Evolutionary conservation across 1,139 yeast species (phyloP).

Genomic region (Ashbya aceris): DNA sequence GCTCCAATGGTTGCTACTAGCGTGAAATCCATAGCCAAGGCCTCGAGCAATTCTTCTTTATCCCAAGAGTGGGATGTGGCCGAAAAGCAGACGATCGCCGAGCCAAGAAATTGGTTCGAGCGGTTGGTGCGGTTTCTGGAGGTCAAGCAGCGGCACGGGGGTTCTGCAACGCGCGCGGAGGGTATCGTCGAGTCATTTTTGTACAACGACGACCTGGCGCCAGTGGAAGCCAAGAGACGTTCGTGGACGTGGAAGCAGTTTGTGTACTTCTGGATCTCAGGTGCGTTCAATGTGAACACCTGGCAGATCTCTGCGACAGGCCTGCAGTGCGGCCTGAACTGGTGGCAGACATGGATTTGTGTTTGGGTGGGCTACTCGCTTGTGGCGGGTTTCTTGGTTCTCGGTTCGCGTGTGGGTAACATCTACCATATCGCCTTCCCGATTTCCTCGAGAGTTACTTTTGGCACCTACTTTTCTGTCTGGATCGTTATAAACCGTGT

Average conservation of each 20-base stretch:
- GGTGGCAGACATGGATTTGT: conserved; percentile 87
- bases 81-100: no score
- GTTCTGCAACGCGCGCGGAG: conserved; percentile 9
- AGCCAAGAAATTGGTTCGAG: not conserved
- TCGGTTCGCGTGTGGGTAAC: conserved; percentile 64
- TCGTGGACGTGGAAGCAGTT: conserved; percentile 75
- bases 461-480: conserved; percentile 68
- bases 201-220: conserved; percentile 63
- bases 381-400: conserved; percentile 52
- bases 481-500: conserved; percentile 77
- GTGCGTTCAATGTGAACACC: conserved; percentile 76
- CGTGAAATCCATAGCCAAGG: no score
- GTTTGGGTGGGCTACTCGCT: conserved; percentile 69
- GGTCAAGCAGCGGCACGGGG: conserved; percentile 10
- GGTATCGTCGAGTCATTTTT: conserved; percentile 42
- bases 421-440: conserved; percentile 72
- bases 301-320: conserved; percentile 90
- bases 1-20: no score
- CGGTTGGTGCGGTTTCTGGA: conserved; percentile 16
- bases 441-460: conserved; percentile 59
- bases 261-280: conserved; percentile 76
- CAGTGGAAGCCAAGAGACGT: conserved; percentile 54
- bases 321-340: conserved; percentile 57
- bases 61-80: no score
- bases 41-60: no score